phyloP scores from a whole-genome alignment of 805 yeast genomes.

The Saturnispora dispora region DNA sequence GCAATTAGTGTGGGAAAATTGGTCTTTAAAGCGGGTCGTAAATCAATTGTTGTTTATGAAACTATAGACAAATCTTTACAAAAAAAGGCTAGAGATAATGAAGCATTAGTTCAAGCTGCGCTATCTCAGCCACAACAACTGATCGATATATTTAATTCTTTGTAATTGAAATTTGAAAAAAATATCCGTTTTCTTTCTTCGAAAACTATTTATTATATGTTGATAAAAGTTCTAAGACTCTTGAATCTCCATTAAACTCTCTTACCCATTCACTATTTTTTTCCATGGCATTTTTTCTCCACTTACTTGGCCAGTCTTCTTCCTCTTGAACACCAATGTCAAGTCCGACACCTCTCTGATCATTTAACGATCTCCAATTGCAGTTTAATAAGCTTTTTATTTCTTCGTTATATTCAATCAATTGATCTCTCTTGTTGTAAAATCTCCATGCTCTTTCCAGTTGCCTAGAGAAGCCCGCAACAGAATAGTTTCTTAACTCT shows the following conservation, averaged over 20 bases:
- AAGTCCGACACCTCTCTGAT: slow-evolving; percentile 23
- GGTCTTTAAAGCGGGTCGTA: slow-evolving; percentile 70
- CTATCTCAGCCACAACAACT: background rate
- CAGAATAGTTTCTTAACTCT: slow-evolving; percentile 66
- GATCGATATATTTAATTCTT: background rate
- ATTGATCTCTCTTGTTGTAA: slow-evolving; percentile 59
- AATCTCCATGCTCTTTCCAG: slow-evolving; percentile 72
- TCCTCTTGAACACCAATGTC: slow-evolving; percentile 54
- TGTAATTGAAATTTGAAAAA: background rate
- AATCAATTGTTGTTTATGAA: slow-evolving; percentile 53
- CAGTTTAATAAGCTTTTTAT: slow-evolving; percentile 27
- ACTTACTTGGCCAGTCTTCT: slow-evolving; percentile 74
- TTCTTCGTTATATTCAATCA: slow-evolving; percentile 23
- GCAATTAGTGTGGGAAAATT: slow-evolving; percentile 67
- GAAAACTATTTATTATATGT: slow-evolving; percentile 29
- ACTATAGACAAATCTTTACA: background rate
- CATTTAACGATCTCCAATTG: slow-evolving; percentile 44
- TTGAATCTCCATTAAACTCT: slow-evolving; percentile 59
- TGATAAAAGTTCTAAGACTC: slow-evolving; percentile 47
- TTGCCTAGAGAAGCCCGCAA: slow-evolving; percentile 68
- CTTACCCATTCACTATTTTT: slow-evolving; percentile 83
- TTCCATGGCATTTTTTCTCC: slow-evolving; percentile 72
- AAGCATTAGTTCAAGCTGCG: background rate
- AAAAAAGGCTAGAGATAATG: background rate
- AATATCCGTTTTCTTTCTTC: background rate